These are phyloP conservation scores for Arthrinium phaeospermum DNA, from an alignment of 2,329 filamentous ascomycete genomes.

Conservation along the genomic window DNA sequence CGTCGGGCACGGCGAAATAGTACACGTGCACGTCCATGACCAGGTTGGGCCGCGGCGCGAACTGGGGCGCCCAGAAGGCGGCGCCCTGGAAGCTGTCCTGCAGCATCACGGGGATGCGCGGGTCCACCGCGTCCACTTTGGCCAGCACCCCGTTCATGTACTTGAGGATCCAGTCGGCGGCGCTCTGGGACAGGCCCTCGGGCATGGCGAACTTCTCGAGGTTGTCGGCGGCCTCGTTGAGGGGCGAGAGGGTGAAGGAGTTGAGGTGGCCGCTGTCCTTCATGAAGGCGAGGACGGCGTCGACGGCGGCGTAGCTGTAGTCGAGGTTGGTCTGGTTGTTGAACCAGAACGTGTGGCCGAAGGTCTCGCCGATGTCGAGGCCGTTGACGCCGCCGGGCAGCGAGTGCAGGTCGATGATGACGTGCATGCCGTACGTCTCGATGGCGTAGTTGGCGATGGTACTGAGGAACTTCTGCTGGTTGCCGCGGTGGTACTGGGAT, in stretches of 20 bases:
- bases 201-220: slow-evolving; percentile 40
- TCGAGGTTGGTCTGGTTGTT: slow-evolving; percentile 41
- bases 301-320: slow-evolving; percentile 39
- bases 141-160: slow-evolving; percentile 40
- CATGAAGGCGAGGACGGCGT: slow-evolving; percentile 40
- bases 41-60: slow-evolving; percentile 33
- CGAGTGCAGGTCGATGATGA: slow-evolving; percentile 41
- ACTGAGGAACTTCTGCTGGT: slow-evolving; percentile 38
- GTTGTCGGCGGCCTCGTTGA: slow-evolving; percentile 46
- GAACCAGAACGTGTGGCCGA: slow-evolving; percentile 41
- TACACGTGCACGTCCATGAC: slow-evolving; percentile 40
- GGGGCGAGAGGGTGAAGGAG: slow-evolving; percentile 41
- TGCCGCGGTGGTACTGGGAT: slow-evolving; percentile 39
- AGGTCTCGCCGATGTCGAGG: slow-evolving; percentile 39
- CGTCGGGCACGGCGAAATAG: slow-evolving; percentile 29
- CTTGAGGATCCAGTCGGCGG: slow-evolving; percentile 38
- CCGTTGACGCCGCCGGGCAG: slow-evolving; percentile 33
- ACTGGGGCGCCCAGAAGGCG: slow-evolving; percentile 36
- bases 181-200: slow-evolving; percentile 36
- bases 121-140: slow-evolving; percentile 33
- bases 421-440: slow-evolving; percentile 39
- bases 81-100: slow-evolving; percentile 38
- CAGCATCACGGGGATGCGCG: slow-evolving; percentile 40
- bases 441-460: slow-evolving; percentile 43
- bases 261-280: slow-evolving; percentile 34